Base-by-base conservation (phyloP, 192 early-diverging fungal genomes). In the Phycomyces nitens region DNA sequence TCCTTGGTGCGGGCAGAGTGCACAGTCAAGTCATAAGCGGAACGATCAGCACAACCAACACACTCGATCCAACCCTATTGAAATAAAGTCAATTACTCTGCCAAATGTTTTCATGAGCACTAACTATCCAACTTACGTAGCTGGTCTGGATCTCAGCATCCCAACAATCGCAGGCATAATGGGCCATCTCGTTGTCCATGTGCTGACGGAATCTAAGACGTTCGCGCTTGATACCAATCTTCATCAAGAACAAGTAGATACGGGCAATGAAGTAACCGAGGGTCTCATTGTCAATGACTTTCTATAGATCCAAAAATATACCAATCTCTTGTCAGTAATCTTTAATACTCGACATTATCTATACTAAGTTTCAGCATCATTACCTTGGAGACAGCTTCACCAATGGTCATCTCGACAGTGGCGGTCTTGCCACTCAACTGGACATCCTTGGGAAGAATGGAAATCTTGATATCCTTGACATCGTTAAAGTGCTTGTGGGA, bases 121-220 rank as follows among this genome's bases (percentile, higher is more conserved):
- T n/a, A n/a, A n/a, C n/a, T n/a, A 18, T 61, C 11, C 6, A 50
- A 9, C 85, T 58, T 77, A 86, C 85, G 74, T 93, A 92, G 60
- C 88, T 90, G 65, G 80, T 92, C 65, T 89, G 76, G 72, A 98
- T 98, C 77, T 99, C 97, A 43, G 97, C 96, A 76, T 99, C 97
- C 96, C 96, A 99, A 81, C 90, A 93, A 77, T 94, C 96, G 76
- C 88, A 89, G 12, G 97, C 96, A 72, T 99, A 99, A 82, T 99
- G 97, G 18, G 97, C 97, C 95, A 99, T 98, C 81, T 99, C 97
- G 81, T 99, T 99, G 43, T 82, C 73, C 91, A 99, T 94, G 78
- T 99, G 97, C 78, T 99, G 96, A 69, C 97, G 88, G 89, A 99
- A 96, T 52, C 96, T 88, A 49, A 99, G 77, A 24, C 87, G 83